A percentile compares a stretch with the other conserved stretches of the same genome.
phyloP scores from a whole-genome alignment of 1,139 yeast genomes.

The Geotrichum cucujoidarum region DNA sequence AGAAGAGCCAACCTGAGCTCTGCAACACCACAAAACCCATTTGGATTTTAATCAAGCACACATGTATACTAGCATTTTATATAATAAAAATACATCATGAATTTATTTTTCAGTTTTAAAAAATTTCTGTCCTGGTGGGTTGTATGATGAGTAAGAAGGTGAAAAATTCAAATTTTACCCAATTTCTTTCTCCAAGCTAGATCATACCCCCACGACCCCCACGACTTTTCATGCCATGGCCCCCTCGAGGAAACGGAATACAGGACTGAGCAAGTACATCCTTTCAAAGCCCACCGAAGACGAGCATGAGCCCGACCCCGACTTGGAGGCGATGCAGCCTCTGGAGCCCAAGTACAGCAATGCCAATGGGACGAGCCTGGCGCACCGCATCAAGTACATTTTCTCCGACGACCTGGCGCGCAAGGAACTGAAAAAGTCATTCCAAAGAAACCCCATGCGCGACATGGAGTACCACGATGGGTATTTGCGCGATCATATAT shows the following conservation, averaged over 20 bases:
- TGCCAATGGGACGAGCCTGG: neutral
- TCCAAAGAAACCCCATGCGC: neutral
- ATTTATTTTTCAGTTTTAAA: too few relatives aligned
- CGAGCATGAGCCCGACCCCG: neutral
- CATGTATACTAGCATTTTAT: too few relatives aligned
- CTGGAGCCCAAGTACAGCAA: neutral
- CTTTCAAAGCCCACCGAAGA: neutral
- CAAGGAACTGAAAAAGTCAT: neutral
- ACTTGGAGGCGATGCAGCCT: neutral
- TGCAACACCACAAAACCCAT: constrained; percentile 89
- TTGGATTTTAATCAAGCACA: constrained; percentile 81
- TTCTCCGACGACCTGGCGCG: constrained; percentile 1
- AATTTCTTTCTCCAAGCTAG: too few relatives aligned
- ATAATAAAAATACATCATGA: too few relatives aligned
- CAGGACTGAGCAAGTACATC: neutral
- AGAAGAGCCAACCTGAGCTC: constrained; percentile 76
- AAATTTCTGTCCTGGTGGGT: too few relatives aligned
- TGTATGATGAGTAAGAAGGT: neutral
- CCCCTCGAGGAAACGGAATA: neutral
- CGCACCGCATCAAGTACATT: neutral
- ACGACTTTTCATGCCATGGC: too few relatives aligned
- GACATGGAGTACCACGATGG: constrained; percentile 9
- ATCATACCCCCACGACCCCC: too few relatives aligned
- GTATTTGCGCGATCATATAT: constrained; percentile 13
- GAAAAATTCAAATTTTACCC: neutral